Base-by-base conservation (phyloP, 1,284 basidiomycete genomes). In the Microbotryum saponariae region DNA sequence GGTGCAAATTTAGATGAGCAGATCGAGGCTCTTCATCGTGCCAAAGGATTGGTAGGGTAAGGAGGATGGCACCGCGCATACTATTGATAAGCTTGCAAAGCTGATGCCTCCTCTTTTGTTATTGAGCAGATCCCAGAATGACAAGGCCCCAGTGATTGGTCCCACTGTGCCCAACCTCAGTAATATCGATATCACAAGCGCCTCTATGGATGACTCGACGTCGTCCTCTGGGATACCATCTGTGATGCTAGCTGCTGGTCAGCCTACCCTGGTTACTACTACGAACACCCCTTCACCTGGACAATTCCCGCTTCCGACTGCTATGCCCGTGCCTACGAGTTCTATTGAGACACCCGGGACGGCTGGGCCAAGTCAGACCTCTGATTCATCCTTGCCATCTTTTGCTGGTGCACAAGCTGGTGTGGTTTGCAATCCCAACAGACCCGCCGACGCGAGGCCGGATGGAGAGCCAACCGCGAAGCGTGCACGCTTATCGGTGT, bases 1-100 rank as follows among this genome's bases (percentile, higher is more conserved):
- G 87, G 87, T 67, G 90, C 89, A 78, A 91, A 89, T 74, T 85
- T 94, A 73, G 91, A 96, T 77, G 90, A 94, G 73, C 91, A 94
- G 75, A 94, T 96, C 75, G 89, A 89, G 50, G 89, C 90, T 53
- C 89, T 94, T 63, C 91, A 93, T 77, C 86, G 88, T 63, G 83
- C 89, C 27, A 89, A 91, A 75, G 89, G 89, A 76, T 81, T 92
- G 3, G 21, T 65, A 23, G 58, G 42, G 58, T 63, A 20, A 16
- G 37, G 12, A 42, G 7, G 31, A 2, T 10, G 8, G 37, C 37
- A 18, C 37, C 5, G 37, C 37, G 12, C 37, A 29, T 50, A 6
- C n/a, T 29, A n/a, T 6, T n/a, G 21, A 20, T 18, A 10, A 29
- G 27, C 29, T 50, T 50, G 21, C 18, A 23, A 9, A 8, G 6